Percentiles rank a stretch among this genome's conserved stretches.
These are phyloP conservation scores for Tremella mesenterica DNA, from an alignment of 768 basidiomycete species.

Conservation along the genomic window DNA sequence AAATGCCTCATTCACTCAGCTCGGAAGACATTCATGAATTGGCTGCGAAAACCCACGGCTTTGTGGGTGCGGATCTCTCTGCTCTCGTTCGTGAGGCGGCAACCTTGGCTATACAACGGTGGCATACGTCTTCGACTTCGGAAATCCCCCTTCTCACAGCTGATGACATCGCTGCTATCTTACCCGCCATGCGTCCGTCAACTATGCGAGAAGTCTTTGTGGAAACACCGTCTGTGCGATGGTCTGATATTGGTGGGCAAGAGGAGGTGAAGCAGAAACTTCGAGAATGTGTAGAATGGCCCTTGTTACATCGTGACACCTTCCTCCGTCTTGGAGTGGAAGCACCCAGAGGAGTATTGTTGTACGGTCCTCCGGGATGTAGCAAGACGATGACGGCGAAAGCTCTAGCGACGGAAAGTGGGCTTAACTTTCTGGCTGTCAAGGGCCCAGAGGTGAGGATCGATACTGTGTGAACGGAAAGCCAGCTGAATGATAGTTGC, in stretches of 20 bases:
- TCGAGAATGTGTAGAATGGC: constrained; percentile 91
- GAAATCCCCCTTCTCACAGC: constrained; percentile 50
- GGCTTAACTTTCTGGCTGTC: constrained; percentile 90
- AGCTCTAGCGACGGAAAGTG: constrained; percentile 86
- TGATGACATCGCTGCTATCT: constrained; percentile 59
- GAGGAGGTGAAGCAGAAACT: constrained; percentile 69
- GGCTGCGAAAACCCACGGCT: constrained; percentile 75
- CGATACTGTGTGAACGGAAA: not conserved
- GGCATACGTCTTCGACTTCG: constrained; percentile 47
- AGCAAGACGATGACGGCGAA: constrained; percentile 89
- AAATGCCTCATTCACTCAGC: constrained; percentile 67
- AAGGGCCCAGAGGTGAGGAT: constrained; percentile 90
- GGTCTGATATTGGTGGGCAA: constrained; percentile 86
- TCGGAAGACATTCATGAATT: constrained; percentile 56
- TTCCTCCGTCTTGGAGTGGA: constrained; percentile 79
- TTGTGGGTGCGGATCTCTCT: constrained; percentile 90
- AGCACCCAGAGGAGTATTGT: constrained; percentile 77
- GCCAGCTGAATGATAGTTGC: constrained; percentile 51
- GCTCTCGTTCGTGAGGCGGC: constrained; percentile 90
- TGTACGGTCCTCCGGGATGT: constrained; percentile 96
- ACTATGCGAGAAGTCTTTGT: constrained; percentile 90
- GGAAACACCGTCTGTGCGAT: constrained; percentile 71
- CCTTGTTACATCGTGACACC: constrained; percentile 71
- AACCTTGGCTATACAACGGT: constrained; percentile 79
- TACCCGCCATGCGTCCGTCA: constrained; percentile 77